Conservation (phyloP, 228 moss, liverwort and hornwort genomes). For the Sphagnum fallax region DNA sequence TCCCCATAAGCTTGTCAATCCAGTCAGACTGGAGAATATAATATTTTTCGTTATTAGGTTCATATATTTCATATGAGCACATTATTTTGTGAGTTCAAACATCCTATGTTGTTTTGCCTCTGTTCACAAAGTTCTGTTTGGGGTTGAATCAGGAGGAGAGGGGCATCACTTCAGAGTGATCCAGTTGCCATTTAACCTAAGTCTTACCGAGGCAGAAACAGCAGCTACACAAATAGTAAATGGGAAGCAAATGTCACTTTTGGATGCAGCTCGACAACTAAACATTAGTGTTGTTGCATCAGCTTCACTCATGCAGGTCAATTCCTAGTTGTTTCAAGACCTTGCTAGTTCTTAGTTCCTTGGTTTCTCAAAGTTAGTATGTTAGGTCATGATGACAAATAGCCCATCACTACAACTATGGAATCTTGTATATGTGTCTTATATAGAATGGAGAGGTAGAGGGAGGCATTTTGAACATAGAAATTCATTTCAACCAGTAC, state of each 20-base stretch:
- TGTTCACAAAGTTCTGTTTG: not conserved
- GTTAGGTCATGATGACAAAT: too few relatives aligned
- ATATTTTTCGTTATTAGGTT: too few relatives aligned
- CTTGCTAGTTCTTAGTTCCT: too few relatives aligned
- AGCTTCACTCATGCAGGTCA: constrained; percentile 62
- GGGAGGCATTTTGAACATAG: too few relatives aligned
- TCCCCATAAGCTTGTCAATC: too few relatives aligned
- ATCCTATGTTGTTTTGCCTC: not conserved
- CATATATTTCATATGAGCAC: not conserved
- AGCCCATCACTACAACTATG: too few relatives aligned
- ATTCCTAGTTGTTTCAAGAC: not conserved
- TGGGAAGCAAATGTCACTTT: constrained; percentile 41
- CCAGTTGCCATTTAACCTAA: constrained; percentile 65
- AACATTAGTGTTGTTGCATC: constrained; percentile 50
- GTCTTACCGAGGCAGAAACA: constrained; percentile 45
- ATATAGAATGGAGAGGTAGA: too few relatives aligned
- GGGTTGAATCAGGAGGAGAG: constrained; percentile 45
- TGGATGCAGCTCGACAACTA: constrained; percentile 44
- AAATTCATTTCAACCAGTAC: too few relatives aligned
- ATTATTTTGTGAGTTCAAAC: not conserved
- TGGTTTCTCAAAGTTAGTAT: too few relatives aligned
- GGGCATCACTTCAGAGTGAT: constrained; percentile 59
- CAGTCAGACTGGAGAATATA: too few relatives aligned
- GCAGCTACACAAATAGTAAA: constrained; percentile 38
- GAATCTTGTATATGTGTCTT: too few relatives aligned